Base-by-base conservation (phyloP, 2,329 filamentous ascomycete genomes). In the Fusarium poae region DNA sequence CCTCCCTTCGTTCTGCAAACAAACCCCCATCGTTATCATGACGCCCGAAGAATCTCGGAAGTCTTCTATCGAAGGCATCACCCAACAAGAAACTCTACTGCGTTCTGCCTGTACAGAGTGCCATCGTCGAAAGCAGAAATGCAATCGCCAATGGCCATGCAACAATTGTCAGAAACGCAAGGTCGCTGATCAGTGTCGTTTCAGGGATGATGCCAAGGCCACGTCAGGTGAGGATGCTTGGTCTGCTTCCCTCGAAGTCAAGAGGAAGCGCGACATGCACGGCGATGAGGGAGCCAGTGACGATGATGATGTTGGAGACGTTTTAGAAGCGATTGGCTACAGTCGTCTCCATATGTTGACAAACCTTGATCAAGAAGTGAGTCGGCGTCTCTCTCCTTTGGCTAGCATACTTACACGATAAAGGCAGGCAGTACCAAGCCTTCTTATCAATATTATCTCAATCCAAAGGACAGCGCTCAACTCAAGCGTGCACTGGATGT, bases 101-200 rank as follows among this genome's bases (percentile, higher is more conserved):
- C 53, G 40, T 25, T 65, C 62, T 18, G 45, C 62, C 2, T 65
- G 62, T 3, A 65, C 61, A 6, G 62, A 65, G 42, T 65, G 62
- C 12, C 61, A 65, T 54, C 62, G 62, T 3, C 53, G 62, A 4
- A 65, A 65, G 54, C 62, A 65, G 37, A 65, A 65, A 10, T 65
- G 62, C 15, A 65, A 65, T 34, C 61, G 62, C 4, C 62, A 60
- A 39, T 65, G 62, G 62, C 62, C 62, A 3, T 65, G 62, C 35
- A 65, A 54, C 42, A 60, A 7, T 13, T 65, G 62, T 4, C 62
- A 65, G 46, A 65, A 61, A 46, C 62, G 62, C 6, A 65, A 65
- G 20, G 62, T 65, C 27, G 62, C 62, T 3, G 62, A 65, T 21
- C 62, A 60, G 27, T 65, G 62, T 37, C 62, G 62, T 20, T 65